Evolutionary conservation across 2,329 filamentous ascomycete genomes (phyloP).

Genomic region (Xylariales sp.): DNA sequence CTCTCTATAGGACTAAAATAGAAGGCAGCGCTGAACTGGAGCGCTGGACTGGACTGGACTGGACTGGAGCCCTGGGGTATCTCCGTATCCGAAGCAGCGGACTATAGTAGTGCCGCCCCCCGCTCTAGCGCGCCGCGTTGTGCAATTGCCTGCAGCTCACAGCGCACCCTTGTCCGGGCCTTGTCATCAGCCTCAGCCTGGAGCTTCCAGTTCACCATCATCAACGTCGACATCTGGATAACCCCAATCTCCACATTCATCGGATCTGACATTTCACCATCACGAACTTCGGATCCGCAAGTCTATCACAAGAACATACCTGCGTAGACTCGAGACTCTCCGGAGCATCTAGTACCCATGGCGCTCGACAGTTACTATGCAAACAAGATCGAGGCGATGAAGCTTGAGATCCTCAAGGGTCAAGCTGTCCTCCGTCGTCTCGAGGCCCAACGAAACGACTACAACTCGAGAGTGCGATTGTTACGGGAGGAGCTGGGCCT

Average conservation of each 20-base stretch:
- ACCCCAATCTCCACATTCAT: background rate
- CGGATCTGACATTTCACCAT: no score
- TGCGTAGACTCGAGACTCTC: conserved; percentile 13
- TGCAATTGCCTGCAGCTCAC: conserved; percentile 6
- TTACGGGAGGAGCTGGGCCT: conserved; percentile 92
- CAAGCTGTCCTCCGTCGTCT: conserved; percentile 91
- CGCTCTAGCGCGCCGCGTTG: background rate
- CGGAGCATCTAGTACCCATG: conserved; percentile 57
- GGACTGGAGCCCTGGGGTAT: background rate
- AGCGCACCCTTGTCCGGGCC: conserved; percentile 4
- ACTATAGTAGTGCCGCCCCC: background rate
- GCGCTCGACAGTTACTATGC: conserved; percentile 99
- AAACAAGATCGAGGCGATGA: conserved; percentile 99
- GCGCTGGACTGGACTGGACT: no score
- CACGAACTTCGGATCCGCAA: no score
- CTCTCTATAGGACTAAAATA: no score
- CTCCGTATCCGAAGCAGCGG: background rate
- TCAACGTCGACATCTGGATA: no score
- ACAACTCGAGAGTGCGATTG: conserved; percentile 95
- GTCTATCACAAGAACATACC: no score
- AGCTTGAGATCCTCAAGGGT: conserved; percentile 99
- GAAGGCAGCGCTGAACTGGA: no score
- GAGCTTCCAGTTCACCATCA: conserved; percentile 4
- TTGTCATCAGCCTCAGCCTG: conserved; percentile 10
- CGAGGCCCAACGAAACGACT: conserved; percentile 97